Conservation (phyloP, 2,329 filamentous ascomycete genomes). For the Chaetomiaceae sp. region DNA sequence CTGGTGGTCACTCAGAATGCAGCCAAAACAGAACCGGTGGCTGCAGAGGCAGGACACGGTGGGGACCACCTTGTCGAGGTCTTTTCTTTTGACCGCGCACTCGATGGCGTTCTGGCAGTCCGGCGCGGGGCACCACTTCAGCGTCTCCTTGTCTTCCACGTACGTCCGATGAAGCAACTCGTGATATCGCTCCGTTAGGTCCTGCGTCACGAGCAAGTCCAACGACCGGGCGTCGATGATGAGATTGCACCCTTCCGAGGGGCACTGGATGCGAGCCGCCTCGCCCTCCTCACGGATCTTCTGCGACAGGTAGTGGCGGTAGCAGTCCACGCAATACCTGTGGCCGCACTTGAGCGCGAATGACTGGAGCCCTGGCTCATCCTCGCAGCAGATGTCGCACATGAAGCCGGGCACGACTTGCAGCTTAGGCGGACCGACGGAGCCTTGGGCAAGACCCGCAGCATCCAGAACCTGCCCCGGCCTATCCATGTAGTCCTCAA, state of each 20-base stretch:
- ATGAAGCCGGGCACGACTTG: slow-evolving; percentile 69
- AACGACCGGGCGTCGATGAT: slow-evolving; percentile 89
- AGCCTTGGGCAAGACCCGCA: slow-evolving; percentile 68
- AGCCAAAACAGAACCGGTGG: slow-evolving; percentile 92
- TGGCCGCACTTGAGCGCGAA: slow-evolving; percentile 96
- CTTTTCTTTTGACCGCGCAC: slow-evolving; percentile 80
- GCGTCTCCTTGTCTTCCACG: slow-evolving; percentile 89
- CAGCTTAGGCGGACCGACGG: slow-evolving; percentile 58
- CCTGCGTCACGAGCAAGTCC: slow-evolving; percentile 61
- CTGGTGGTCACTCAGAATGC: slow-evolving; percentile 82
- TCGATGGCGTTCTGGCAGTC: slow-evolving; percentile 92
- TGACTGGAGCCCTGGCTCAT: slow-evolving; percentile 66
- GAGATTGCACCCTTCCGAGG: slow-evolving; percentile 76
- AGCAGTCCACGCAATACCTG: slow-evolving; percentile 88
- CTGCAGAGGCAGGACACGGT: slow-evolving; percentile 82
- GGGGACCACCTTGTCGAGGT: slow-evolving; percentile 77
- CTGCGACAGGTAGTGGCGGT: slow-evolving; percentile 80
- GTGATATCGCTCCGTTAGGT: slow-evolving; percentile 62
- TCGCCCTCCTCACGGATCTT: slow-evolving; percentile 96
- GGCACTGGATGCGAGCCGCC: slow-evolving; percentile 89
- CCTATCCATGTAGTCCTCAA: slow-evolving; percentile 94
- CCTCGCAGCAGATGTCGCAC: slow-evolving; percentile 96
- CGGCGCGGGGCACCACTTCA: slow-evolving; percentile 98
- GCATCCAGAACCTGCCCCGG: slow-evolving; percentile 73
- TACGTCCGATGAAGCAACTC: slow-evolving; percentile 87